phyloP scores from a whole-genome alignment of 2,329 filamentous ascomycete genomes.

The Xylariaceae sp. region DNA sequence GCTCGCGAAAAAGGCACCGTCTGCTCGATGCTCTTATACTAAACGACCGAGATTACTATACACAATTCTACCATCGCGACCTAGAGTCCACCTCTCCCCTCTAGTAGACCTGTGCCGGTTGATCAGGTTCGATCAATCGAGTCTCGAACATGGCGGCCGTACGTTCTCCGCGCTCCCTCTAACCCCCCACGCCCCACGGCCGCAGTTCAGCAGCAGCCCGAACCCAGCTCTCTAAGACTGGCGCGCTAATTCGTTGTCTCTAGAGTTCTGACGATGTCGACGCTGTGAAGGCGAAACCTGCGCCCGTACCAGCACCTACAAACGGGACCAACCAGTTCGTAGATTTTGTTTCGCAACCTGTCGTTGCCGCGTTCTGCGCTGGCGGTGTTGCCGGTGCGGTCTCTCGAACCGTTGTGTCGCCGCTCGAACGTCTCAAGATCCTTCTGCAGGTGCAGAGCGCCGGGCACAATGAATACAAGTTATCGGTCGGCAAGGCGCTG shows the following conservation, averaged over 20 bases:
- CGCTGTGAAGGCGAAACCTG: slow-evolving; percentile 30
- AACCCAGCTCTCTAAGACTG: background rate
- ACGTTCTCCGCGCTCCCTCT: slow-evolving; percentile 23
- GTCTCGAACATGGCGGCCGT: slow-evolving; percentile 36
- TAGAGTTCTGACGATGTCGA: slow-evolving; percentile 27
- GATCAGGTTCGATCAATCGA: slow-evolving; percentile 12
- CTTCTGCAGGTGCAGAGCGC: slow-evolving; percentile 93
- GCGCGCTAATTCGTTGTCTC: slow-evolving; percentile 12
- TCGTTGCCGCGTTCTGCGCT: slow-evolving; percentile 86
- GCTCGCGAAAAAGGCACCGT: background rate
- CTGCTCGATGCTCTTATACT: slow-evolving; percentile 3
- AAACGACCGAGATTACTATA: background rate
- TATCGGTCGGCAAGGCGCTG: slow-evolving; percentile 83
- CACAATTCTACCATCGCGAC: slow-evolving; percentile 9
- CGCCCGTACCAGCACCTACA: slow-evolving; percentile 23
- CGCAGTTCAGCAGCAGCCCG: background rate
- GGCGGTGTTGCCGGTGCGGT: slow-evolving; percentile 93
- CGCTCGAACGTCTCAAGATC: slow-evolving; percentile 92
- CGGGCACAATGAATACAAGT: slow-evolving; percentile 85
- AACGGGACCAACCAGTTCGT: slow-evolving; percentile 32
- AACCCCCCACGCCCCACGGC: too few species aligned
- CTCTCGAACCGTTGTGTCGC: slow-evolving; percentile 95
- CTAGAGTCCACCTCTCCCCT: slow-evolving; percentile 9
- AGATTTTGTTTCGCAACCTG: slow-evolving; percentile 67
- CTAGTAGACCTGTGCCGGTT: slow-evolving; percentile 10